These are phyloP conservation scores for Coniophora puteana DNA, from an alignment of 1,284 basidiomycete genomes.

Conservation along the genomic window DNA sequence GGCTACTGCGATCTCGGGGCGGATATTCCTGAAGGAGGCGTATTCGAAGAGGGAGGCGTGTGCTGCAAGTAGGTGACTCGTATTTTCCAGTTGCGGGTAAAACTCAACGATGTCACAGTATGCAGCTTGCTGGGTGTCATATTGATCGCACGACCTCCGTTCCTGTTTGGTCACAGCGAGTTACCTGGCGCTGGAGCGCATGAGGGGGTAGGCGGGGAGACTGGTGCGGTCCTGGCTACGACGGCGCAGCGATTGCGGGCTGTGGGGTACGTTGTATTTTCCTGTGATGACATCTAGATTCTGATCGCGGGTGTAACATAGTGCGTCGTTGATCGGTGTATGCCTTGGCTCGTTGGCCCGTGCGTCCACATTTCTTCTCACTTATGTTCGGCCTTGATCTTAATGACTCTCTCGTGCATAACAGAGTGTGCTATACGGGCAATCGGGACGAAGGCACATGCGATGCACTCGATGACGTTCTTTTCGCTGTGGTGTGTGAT, in stretches of 20 bases:
- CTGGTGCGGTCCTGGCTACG: slow-evolving; percentile 27
- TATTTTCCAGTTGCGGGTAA: neutral
- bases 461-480: slow-evolving; percentile 68
- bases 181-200: slow-evolving; percentile 7
- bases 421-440: slow-evolving; percentile 64
- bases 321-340: slow-evolving; percentile 56
- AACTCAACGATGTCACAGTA: slow-evolving; percentile 30
- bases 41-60: slow-evolving; percentile 56
- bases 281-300: neutral
- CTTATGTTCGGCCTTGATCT: neutral
- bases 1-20: slow-evolving; percentile 65
- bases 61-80: slow-evolving; percentile 52
- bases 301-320: no score
- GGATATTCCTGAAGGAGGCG: slow-evolving; percentile 63
- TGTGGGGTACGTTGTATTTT: slow-evolving; percentile 38
- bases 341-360: slow-evolving; percentile 53
- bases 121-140: slow-evolving; percentile 59
- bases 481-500: slow-evolving; percentile 65
- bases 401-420: neutral
- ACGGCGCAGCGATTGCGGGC: slow-evolving; percentile 45
- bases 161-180: slow-evolving; percentile 43
- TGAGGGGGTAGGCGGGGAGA: slow-evolving; percentile 14
- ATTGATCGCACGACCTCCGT: slow-evolving; percentile 53
- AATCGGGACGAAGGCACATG: slow-evolving; percentile 71
- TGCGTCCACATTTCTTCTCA: slow-evolving; percentile 10